These are phyloP conservation scores for Aureobasidium sp. DNA, from an alignment of 2,329 filamentous ascomycete species.

Conservation along the genomic window DNA sequence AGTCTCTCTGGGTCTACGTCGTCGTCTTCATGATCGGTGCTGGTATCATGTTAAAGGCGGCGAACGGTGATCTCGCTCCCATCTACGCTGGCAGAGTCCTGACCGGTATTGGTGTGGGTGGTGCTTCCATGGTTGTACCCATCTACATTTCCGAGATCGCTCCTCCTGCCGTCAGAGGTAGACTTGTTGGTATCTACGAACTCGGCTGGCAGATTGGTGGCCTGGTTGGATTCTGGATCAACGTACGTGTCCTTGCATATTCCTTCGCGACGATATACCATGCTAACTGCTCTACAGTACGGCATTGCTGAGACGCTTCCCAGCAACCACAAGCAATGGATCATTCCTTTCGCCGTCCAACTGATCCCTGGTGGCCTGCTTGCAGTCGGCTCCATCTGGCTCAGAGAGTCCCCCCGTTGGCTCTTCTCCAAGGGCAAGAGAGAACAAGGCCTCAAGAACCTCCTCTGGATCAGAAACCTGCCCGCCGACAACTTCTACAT, in stretches of 20 bases:
- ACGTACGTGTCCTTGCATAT: constrained; percentile 18
- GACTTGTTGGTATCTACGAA: constrained; percentile 52
- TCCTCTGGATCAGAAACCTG: constrained; percentile 59
- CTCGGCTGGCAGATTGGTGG: constrained; percentile 50
- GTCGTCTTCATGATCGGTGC: constrained; percentile 63
- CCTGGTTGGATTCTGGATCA: constrained; percentile 47
- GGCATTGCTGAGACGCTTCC: constrained; percentile 39
- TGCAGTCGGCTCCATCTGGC: constrained; percentile 36
- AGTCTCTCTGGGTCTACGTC: constrained; percentile 55
- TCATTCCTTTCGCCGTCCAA: constrained; percentile 54
- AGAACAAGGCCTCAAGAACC: constrained; percentile 36
- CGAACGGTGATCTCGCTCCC: constrained; percentile 53
- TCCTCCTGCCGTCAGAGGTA: constrained; percentile 52
- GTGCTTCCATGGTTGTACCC: constrained; percentile 49
- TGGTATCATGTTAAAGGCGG: constrained; percentile 59
- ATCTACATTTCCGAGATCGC: constrained; percentile 55
- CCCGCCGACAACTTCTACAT: constrained; percentile 58
- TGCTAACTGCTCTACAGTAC: constrained; percentile 24
- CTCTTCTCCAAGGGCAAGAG: constrained; percentile 37
- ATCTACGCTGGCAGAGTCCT: constrained; percentile 53
- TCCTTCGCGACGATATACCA: not conserved
- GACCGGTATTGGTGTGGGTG: constrained; percentile 51
- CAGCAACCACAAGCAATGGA: constrained; percentile 39
- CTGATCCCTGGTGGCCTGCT: constrained; percentile 60
- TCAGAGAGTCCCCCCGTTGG: constrained; percentile 41